Evolutionary conservation across 2,329 filamentous ascomycete species (phyloP).

Genomic region (Fusarium abutilonis): DNA sequence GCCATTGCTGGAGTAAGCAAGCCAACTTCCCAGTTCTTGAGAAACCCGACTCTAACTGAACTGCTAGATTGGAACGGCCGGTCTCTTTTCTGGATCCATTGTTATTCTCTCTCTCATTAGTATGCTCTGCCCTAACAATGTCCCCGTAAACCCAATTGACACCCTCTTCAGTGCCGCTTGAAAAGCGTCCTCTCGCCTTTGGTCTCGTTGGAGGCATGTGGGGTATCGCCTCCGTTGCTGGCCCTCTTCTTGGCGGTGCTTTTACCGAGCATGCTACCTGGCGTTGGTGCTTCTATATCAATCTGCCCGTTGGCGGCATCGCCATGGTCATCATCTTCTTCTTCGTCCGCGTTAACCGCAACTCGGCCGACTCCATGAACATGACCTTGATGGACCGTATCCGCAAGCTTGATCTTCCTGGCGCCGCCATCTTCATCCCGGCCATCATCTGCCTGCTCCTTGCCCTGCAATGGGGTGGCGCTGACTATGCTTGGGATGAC

Average conservation of each 20-base stretch:
- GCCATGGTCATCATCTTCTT: slow-evolving; percentile 60
- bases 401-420: slow-evolving; percentile 59
- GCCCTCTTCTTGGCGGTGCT: slow-evolving; percentile 61
- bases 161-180: slow-evolving; percentile 57
- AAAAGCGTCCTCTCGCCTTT: slow-evolving; percentile 63
- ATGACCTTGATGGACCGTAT: slow-evolving; percentile 52
- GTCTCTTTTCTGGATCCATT: slow-evolving; percentile 61
- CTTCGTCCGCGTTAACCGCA: slow-evolving; percentile 56
- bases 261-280: slow-evolving; percentile 61
- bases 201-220: slow-evolving; percentile 66
- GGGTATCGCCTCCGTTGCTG: slow-evolving; percentile 63
- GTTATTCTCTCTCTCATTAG: slow-evolving; percentile 58
- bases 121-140: slow-evolving; percentile 29
- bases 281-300: slow-evolving; percentile 64
- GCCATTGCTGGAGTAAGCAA: slow-evolving; percentile 58
- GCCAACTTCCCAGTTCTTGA: slow-evolving; percentile 1
- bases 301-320: slow-evolving; percentile 59
- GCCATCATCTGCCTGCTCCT: slow-evolving; percentile 63
- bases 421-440: slow-evolving; percentile 61
- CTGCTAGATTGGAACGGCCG: slow-evolving; percentile 58
- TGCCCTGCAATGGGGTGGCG: slow-evolving; percentile 67
- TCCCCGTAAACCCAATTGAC: neutral
- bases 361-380: slow-evolving; percentile 47
- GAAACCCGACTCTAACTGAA: slow-evolving; percentile 13
- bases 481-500: slow-evolving; percentile 61